Evolutionary conservation across 1,284 basidiomycete species (phyloP), one percentile per base, ranked within the genome.

Genomic region (Lignosus rhinocerotis): DNA sequence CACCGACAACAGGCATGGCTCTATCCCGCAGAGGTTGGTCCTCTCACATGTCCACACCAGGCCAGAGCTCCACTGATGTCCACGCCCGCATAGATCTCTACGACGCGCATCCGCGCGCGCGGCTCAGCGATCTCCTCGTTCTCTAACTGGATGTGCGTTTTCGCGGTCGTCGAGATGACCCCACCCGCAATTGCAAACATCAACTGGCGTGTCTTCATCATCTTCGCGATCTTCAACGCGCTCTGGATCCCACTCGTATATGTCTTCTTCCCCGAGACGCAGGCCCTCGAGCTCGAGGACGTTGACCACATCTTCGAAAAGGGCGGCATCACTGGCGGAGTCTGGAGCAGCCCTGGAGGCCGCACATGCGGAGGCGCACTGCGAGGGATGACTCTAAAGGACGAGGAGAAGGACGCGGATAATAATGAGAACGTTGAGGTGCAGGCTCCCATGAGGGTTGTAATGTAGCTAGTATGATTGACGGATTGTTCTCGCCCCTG

Each of bases 131-230:
- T 78, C 38, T 73, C 75, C 6, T 75, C 74, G 50, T 75, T 76
- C 65, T 74, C 75, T 65, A 77, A 63, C 49, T 78, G 76, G 76
- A 74, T 78, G 72, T 76, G 76, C 60, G 73, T 75, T 54, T 79
- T 80, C 63, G 73, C 77, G 9, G 76, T 82, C 33, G 80, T 82
- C 17, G 72, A 79, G 61, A 79, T 82, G 69, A 80, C 75, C 5
- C 79, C 78, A 7, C 74, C 76, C 5, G 80, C 79, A 0, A 78
- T 82, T 54, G 72, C 74, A n/a, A 80, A 81, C 66, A 82, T 82
- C 53, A 65, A 65, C 43, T 80, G 78, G 76, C 69, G 73, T 30
- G 78, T 80, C 3, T 81, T 79, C 68, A 74, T 80, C 62, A 78
- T 80, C 36, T 81, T 80, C 61, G 77, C 77, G 6, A 68, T 76